Base-by-base conservation (phyloP, 2,329 filamentous ascomycete species). In the Fusarium dimerum region DNA sequence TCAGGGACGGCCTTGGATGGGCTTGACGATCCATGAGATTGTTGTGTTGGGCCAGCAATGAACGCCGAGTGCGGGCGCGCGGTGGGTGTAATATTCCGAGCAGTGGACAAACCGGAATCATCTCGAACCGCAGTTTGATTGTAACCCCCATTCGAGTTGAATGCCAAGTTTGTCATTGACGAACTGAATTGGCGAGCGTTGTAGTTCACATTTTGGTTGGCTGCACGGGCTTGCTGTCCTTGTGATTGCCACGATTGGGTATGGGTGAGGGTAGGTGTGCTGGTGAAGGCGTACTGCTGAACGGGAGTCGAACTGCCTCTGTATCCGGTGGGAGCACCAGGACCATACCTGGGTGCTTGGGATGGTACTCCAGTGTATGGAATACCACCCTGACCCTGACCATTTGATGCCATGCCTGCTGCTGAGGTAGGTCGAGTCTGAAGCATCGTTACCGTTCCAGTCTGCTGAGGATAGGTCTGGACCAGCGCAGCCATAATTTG, bases 401-500 rank as follows among this genome's bases (percentile, higher is more conserved):
- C 69, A 46, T 75, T 68, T 50, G 80, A 70, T 69, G 87, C 83
- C 61, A 74, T 73, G 62, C 60, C 64, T 48, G 65, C 59, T 43
- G 64, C 66, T 55, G 88, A 87, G 49, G 81, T 80, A 57, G 87
- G 84, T 70, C 87, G 84, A 64, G 86, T 82, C 72, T 91, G 88
- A 66, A 92, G 85, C 82, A 92, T 88, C 60, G 86, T 86, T 66
- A 86, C 81, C 62, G 88, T 86, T 72, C 81, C 80, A 68, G 86
- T 85, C 74, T 90, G 87, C 76, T 90, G 87, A 66, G 89, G 84
- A 70, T 89, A 89, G 56, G 87, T 85, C 76, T 93, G 90, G 68
- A 92, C 87, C 78, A 93, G 80, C 73, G 89, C 88, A 78, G 89
- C 89, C 90, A 94, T 93, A 72, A 71, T 87, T 79, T 52, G 54